phyloP scores from a whole-genome alignment of 371 early-diverging fungal genomes.

The Mortierella sp. region DNA sequence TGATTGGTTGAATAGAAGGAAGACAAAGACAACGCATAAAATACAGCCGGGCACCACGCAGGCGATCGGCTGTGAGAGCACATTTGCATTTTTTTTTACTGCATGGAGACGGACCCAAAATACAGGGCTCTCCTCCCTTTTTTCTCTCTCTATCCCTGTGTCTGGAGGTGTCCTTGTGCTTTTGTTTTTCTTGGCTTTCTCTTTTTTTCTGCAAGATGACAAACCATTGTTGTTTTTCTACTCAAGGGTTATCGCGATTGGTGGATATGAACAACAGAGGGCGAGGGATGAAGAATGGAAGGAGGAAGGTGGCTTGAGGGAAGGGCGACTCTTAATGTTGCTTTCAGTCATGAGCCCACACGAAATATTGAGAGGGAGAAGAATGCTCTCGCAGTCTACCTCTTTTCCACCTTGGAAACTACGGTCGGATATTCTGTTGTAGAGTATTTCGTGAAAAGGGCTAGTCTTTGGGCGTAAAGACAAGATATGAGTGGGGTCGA shows the following conservation, averaged over 20 bases:
- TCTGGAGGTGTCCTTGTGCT: background rate
- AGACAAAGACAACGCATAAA: background rate
- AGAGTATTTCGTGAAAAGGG: background rate
- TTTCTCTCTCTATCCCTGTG: background rate
- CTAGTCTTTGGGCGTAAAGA: background rate
- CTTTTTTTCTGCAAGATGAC: conserved; percentile 2
- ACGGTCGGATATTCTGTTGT: background rate
- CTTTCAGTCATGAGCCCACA: conserved; percentile 1
- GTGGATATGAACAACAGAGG: background rate
- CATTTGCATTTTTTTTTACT: background rate
- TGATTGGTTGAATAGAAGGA: background rate
- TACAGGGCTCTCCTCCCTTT: background rate
- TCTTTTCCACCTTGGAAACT: background rate
- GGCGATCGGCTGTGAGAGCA: conserved; percentile 3
- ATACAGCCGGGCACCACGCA: background rate
- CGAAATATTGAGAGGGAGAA: background rate
- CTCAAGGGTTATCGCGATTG: background rate
- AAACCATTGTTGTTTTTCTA: conserved; percentile 13
- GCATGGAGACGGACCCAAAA: background rate
- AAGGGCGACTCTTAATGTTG: background rate
- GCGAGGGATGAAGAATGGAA: background rate
- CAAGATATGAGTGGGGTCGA: background rate
- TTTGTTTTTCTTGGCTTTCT: background rate
- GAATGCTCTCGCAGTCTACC: background rate
- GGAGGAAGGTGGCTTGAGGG: background rate